A percentile compares a stretch with the other conserved stretches of the same genome.
These are phyloP conservation scores for Sporisorium iseilematis-ciliati DNA, from an alignment of 1,284 basidiomycete species.

Conservation along the genomic window DNA sequence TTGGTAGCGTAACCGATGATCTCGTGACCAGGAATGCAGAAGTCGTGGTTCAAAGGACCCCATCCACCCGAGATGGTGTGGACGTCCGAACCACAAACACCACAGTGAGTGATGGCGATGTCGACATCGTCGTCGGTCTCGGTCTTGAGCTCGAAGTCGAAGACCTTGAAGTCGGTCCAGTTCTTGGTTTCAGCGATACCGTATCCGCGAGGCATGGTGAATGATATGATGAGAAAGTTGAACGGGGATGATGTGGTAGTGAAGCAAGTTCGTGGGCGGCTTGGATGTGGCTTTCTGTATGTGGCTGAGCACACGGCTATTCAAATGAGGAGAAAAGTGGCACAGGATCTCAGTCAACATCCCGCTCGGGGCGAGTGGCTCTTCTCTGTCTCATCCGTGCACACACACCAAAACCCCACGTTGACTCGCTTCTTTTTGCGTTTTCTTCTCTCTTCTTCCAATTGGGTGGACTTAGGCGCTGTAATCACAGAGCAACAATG, in stretches of 20 bases:
- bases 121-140: conserved; percentile 64
- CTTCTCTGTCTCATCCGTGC: background rate
- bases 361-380: conserved; percentile 24
- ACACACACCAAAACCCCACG: conserved; percentile 20
- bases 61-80: conserved; percentile 67
- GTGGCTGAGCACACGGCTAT: conserved; percentile 17
- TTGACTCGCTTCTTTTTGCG: conserved; percentile 17
- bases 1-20: conserved; percentile 75
- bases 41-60: conserved; percentile 62
- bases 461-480: background rate
- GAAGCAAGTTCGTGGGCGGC: background rate
- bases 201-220: conserved; percentile 63
- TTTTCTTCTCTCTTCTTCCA: conserved; percentile 12
- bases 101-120: conserved; percentile 65
- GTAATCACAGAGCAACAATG: background rate
- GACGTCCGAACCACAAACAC: conserved; percentile 62
- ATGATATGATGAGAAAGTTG: background rate
- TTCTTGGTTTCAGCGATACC: conserved; percentile 66
- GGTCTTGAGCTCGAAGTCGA: conserved; percentile 67
- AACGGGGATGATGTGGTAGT: background rate
- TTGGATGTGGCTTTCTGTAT: background rate
- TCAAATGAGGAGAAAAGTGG: background rate
- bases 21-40: conserved; percentile 74
- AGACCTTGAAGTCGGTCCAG: conserved; percentile 69
- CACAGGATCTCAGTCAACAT: conserved; percentile 7